Evolutionary conservation across 2,329 filamentous ascomycete species (phyloP).

Genomic region (Aspergillus oerlinghausenensis): DNA sequence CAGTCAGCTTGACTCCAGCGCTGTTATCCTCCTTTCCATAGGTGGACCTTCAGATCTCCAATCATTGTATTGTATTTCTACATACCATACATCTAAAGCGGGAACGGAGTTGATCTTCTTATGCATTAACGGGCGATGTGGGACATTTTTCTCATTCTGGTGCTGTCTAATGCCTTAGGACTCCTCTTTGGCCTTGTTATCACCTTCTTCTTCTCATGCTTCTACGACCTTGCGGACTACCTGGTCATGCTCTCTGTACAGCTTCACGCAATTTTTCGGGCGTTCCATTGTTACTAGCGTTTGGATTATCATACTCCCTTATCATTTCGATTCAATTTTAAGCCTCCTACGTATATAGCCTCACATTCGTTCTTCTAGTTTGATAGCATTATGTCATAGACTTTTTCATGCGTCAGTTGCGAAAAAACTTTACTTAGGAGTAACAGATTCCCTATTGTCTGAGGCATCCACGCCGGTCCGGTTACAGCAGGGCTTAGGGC

Average conservation of each 20-base stretch:
- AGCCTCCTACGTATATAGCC: neutral
- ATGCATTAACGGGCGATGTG: constrained; percentile 7
- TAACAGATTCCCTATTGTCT: neutral
- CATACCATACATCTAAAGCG: constrained; percentile 11
- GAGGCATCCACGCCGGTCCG: neutral
- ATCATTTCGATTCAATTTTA: neutral
- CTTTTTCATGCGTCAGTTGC: neutral
- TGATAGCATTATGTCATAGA: neutral
- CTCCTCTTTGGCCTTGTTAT: neutral
- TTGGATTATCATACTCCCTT: neutral
- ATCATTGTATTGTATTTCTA: constrained; percentile 7
- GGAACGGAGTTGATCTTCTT: constrained; percentile 16
- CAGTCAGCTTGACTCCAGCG: neutral
- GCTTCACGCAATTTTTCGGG: neutral
- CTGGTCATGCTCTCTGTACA: neutral
- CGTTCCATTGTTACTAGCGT: neutral
- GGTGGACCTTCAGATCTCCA: neutral
- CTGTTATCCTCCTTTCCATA: neutral
- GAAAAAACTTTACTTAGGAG: neutral
- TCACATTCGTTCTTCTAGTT: neutral
- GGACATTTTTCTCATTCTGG: neutral
- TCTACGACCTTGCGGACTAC: constrained; percentile 5
- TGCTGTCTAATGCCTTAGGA: neutral
- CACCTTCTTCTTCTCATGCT: neutral
- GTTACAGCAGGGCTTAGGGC: neutral